Conservation (phyloP, 352 stramenopile genomes). For the Globisporangium okanoganense region DNA sequence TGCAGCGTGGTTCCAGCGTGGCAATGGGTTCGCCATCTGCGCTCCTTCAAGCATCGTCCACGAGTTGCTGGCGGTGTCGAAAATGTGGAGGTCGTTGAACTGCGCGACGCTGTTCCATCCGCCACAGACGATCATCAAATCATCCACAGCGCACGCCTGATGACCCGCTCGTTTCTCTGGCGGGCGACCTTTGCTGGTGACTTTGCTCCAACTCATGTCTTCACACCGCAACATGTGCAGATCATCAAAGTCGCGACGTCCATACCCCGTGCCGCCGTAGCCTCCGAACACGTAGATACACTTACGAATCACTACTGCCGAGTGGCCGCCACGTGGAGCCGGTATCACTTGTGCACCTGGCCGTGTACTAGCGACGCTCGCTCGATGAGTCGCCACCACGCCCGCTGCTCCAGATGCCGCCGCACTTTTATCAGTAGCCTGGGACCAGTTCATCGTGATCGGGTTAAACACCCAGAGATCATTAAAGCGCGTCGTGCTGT, state of each 20-base stretch:
- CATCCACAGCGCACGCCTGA: constrained; percentile 85
- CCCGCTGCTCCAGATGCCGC: constrained; percentile 53
- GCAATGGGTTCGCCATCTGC: constrained; percentile 68
- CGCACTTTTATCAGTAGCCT: constrained; percentile 58
- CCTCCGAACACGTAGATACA: constrained; percentile 93
- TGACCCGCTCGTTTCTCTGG: constrained; percentile 93
- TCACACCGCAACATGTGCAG: constrained; percentile 88
- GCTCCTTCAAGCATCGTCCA: constrained; percentile 83
- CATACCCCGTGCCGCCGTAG: constrained; percentile 92
- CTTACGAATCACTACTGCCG: constrained; percentile 77
- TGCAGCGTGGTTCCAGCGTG: constrained; percentile 94
- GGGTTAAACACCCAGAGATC: constrained; percentile 97
- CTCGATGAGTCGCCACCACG: constrained; percentile 12
- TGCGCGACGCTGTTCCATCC: constrained; percentile 94
- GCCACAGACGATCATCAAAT: constrained; percentile 92
- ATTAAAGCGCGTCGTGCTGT: constrained; percentile 86
- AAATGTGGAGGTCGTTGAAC: constrained; percentile 95
- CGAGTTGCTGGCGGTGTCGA: constrained; percentile 82
- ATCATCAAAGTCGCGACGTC: constrained; percentile 93
- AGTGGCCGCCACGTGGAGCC: constrained; percentile 88
- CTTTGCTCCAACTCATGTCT: constrained; percentile 80
- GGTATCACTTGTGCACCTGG: constrained; percentile 42
- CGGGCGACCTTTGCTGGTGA: constrained; percentile 81
- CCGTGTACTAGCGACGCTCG: constrained; percentile 15
- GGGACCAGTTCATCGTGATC: constrained; percentile 90